Base-by-base conservation (phyloP, 2,329 filamentous ascomycete genomes). In the Curvularia lunata region DNA sequence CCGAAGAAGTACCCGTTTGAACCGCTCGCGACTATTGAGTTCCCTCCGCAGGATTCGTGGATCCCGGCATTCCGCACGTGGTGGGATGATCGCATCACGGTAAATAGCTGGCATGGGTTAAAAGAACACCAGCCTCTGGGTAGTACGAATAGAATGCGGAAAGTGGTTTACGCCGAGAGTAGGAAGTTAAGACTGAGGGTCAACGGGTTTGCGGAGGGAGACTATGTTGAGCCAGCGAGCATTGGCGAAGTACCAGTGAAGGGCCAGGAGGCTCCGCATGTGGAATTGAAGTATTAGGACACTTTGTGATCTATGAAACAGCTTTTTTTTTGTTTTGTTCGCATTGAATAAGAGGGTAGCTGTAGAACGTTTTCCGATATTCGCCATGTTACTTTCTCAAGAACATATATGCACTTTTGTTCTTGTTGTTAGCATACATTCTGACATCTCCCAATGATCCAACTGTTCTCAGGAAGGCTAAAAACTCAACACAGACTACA, bases 161-260 rank as follows among this genome's bases (percentile, higher is more conserved):
- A 74, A 49, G 77, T 79, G 0, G 77, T 79, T 19, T 79, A 80
- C 63, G 75, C 76, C 0, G 76, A 78, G 69, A 73, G 67, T 43
- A 72, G 76, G 66, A 77, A 78, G 69, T 60, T 79, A 54, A 68
- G 77, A 41, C 52, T 78, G 49, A 69, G 70, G 34, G 71, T 79
- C 1, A 79, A 79, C 64, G 78, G 74, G 37, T 72, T 76, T 56
- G 75, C 13, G 5, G 52, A 50, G 13, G 52, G 72, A 62, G 71
- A 75, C 48, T 78, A 78, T 59, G 60, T 78, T 21, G 76, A 79
- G 69, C 77, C 76, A 3, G 61, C 59, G 37, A 68, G 72, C 49
- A 57, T 79, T 12, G 59, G 68, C 5, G 77, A 79, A 56, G 76
- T 78, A 6, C 76, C 77, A 13, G 46, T 16, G 0, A 23, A 38